These are phyloP conservation scores for Ustilago cynodontis DNA, from an alignment of 1,284 basidiomycete genomes.

Conservation along the genomic window DNA sequence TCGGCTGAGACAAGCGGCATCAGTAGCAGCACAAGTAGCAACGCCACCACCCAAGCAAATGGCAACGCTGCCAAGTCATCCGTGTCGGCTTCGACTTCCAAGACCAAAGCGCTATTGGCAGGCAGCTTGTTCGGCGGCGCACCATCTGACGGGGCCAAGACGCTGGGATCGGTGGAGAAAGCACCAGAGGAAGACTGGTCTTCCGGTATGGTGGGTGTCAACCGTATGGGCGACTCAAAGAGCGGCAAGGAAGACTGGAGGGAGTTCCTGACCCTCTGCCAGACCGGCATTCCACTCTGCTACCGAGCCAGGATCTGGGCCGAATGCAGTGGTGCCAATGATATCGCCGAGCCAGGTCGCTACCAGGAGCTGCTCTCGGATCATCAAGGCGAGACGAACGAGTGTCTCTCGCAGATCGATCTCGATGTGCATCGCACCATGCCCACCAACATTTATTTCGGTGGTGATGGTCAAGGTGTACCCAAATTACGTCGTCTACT, in stretches of 20 bases:
- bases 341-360: conserved; percentile 89
- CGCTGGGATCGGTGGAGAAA: conserved; percentile 35
- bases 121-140: conserved; percentile 29
- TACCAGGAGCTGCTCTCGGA: conserved; percentile 84
- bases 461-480: conserved; percentile 92
- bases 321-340: conserved; percentile 90
- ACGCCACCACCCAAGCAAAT: background rate
- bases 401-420: conserved; percentile 86
- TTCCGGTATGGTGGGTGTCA: conserved; percentile 80
- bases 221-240: conserved; percentile 82
- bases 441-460: conserved; percentile 96
- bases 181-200: conserved; percentile 57
- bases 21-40: conserved; percentile 14
- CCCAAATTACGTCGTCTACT: conserved; percentile 89
- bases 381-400: conserved; percentile 74
- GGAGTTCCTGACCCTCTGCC: conserved; percentile 82
- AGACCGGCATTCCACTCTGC: conserved; percentile 86
- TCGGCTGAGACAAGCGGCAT: conserved; percentile 17
- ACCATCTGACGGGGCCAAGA: conserved; percentile 30
- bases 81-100: conserved; percentile 21
- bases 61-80: conserved; percentile 6
- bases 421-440: conserved; percentile 84
- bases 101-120: conserved; percentile 35
- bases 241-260: conserved; percentile 79
- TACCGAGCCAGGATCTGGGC: conserved; percentile 87